A percentile compares a stretch with the other conserved stretches of the same genome.
phyloP scores from a whole-genome alignment of 257 asterid genomes.

The Verbascum thapsus region DNA sequence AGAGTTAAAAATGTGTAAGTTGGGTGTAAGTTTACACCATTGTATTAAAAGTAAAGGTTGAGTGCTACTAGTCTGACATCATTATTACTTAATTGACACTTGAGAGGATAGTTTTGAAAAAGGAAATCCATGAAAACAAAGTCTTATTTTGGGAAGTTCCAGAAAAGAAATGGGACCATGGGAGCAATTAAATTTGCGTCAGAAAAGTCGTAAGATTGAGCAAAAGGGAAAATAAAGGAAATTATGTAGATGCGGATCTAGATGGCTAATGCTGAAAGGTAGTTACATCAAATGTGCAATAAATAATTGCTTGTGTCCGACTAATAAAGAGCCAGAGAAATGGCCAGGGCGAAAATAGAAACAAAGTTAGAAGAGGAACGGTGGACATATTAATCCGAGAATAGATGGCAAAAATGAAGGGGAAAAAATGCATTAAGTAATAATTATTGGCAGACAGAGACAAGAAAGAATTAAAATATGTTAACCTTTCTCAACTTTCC shows the following conservation, averaged over 20 bases:
- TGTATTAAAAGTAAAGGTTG: too few relatives aligned
- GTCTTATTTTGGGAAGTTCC: too few relatives aligned
- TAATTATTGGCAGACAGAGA: constrained; percentile 15
- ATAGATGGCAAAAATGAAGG: constrained; percentile 7
- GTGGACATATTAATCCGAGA: constrained; percentile 6
- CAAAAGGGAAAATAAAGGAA: constrained; percentile 12
- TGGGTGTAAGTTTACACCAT: too few relatives aligned
- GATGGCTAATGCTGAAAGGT: constrained; percentile 15
- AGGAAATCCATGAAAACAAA: too few relatives aligned
- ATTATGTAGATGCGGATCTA: neutral
- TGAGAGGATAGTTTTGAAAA: too few relatives aligned
- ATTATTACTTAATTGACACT: too few relatives aligned
- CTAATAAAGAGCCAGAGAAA: neutral
- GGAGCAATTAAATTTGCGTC: too few relatives aligned
- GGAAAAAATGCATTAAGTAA: constrained; percentile 11
- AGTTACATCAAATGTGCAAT: neutral
- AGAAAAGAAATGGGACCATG: too few relatives aligned
- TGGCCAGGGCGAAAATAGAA: neutral
- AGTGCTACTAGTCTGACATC: too few relatives aligned
- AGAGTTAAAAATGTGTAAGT: too few relatives aligned
- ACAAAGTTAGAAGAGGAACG: neutral
- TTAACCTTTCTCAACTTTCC: constrained; percentile 92
- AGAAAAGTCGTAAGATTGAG: neutral
- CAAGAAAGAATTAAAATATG: constrained; percentile 25
- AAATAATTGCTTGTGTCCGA: constrained; percentile 6